Conservation (phyloP, 1,139 yeast species). For the Hansenula lynferdii region DNA sequence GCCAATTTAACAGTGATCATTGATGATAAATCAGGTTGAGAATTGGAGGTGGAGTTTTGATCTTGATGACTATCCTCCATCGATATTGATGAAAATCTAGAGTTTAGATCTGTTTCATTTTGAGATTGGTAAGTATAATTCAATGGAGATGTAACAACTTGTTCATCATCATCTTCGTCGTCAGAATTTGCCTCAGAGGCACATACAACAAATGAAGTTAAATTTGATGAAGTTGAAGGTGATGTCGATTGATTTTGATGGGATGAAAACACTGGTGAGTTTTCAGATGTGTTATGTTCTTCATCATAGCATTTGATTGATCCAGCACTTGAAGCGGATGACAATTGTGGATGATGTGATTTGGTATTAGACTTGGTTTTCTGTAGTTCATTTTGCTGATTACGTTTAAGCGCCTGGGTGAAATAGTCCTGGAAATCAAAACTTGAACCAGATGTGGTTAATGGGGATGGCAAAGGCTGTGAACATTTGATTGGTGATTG, state of each 20-base stretch:
- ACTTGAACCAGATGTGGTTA: conserved; percentile 9
- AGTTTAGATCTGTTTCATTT: neutral
- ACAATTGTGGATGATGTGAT: conserved; percentile 2
- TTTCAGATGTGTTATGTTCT: neutral
- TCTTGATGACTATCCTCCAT: too few relatives aligned
- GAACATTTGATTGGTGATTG: conserved; percentile 24
- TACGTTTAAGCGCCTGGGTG: conserved; percentile 1
- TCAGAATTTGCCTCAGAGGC: conserved; percentile 19
- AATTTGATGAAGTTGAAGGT: conserved; percentile 5
- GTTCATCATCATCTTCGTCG: conserved; percentile 15
- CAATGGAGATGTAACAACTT: conserved; percentile 8
- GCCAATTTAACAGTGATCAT: conserved; percentile 62
- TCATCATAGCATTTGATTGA: conserved; percentile 3
- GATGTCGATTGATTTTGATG: conserved; percentile 1
- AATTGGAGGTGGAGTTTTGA: too few relatives aligned
- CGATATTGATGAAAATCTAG: conserved; percentile 11
- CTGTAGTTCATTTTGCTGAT: neutral
- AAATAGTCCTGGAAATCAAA: conserved; percentile 12
- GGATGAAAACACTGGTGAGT: conserved; percentile 10
- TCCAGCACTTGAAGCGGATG: neutral
- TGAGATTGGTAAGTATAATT: conserved; percentile 4
- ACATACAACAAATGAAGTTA: conserved; percentile 7
- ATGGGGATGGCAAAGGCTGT: conserved; percentile 37
- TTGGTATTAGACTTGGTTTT: neutral
- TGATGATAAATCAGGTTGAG: conserved; percentile 7